Conservation (phyloP, 257 asterid species). For the Nicotiana attenuata region DNA sequence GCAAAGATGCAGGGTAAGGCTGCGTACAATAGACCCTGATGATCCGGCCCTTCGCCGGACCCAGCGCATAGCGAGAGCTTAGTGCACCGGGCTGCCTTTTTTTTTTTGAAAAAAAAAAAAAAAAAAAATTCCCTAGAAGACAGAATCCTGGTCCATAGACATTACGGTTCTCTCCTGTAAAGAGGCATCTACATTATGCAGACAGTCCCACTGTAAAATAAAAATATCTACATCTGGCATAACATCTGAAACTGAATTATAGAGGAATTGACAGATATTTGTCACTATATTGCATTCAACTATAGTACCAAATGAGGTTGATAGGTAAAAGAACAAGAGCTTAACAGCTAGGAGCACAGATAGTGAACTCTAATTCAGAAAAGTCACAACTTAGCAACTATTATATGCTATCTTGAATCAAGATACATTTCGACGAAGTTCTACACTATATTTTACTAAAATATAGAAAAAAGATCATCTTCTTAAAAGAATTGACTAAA, state of each 20-base stretch:
- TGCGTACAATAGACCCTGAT: no score
- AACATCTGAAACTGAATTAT: neutral
- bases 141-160: neutral
- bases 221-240: neutral
- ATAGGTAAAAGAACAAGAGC: neutral
- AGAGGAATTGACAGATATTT: neutral
- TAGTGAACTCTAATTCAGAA: neutral
- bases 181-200: neutral
- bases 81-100: no score
- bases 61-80: no score
- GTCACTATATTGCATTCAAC: neutral
- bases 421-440: neutral
- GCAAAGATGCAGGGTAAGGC: no score
- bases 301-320: neutral
- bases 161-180: neutral
- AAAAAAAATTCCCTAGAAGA: neutral
- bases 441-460: neutral
- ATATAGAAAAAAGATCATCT: neutral
- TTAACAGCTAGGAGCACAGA: neutral
- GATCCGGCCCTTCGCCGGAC: no score
- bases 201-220: neutral
- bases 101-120: no score
- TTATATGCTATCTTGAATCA: neutral
- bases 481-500: neutral
- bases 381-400: neutral